phyloP scores from a whole-genome alignment of 495 filamentous ascomycete genomes.

The Penicillium parvum region DNA sequence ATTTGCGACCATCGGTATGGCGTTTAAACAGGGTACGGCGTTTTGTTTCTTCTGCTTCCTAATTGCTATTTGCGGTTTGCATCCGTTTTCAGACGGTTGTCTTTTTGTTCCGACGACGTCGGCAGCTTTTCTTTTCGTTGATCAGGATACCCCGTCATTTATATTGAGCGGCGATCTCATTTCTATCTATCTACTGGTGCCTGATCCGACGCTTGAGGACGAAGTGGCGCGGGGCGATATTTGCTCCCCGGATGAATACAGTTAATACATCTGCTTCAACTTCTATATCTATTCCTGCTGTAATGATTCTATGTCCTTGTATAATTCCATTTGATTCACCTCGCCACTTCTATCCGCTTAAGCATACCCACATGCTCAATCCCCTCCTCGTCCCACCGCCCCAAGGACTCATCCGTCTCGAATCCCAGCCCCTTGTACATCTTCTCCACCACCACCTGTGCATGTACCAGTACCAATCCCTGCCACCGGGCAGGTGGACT shows the following conservation, averaged over 20 bases:
- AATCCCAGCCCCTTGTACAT: slow-evolving; percentile 68
- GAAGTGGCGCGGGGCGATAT: neutral
- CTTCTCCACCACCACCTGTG: slow-evolving; percentile 57
- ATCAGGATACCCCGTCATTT: slow-evolving; percentile 41
- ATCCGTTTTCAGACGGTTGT: neutral
- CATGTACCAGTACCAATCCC: slow-evolving; percentile 70
- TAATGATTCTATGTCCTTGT: too few species aligned
- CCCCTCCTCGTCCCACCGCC: slow-evolving; percentile 77
- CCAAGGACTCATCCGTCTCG: slow-evolving; percentile 61
- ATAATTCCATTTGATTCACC: neutral
- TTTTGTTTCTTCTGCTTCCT: slow-evolving; percentile 3
- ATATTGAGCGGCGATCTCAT: slow-evolving; percentile 19
- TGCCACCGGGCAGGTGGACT: slow-evolving; percentile 46
- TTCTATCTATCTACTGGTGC: slow-evolving; percentile 17
- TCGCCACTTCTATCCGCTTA: slow-evolving; percentile 27
- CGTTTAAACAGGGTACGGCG: slow-evolving; percentile 15
- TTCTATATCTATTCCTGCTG: too few species aligned
- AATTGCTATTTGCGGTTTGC: neutral
- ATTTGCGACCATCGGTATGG: slow-evolving; percentile 27
- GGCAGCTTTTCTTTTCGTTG: slow-evolving; percentile 9
- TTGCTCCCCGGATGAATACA: too few species aligned
- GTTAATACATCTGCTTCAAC: too few species aligned
- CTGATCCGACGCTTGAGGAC: slow-evolving; percentile 12
- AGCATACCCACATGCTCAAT: slow-evolving; percentile 85
- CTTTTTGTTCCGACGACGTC: neutral